A percentile compares a stretch with the other conserved stretches of the same genome.
Conservation (phyloP, 352 stramenopile genomes). For the Phytophthora niederhauseri region DNA sequence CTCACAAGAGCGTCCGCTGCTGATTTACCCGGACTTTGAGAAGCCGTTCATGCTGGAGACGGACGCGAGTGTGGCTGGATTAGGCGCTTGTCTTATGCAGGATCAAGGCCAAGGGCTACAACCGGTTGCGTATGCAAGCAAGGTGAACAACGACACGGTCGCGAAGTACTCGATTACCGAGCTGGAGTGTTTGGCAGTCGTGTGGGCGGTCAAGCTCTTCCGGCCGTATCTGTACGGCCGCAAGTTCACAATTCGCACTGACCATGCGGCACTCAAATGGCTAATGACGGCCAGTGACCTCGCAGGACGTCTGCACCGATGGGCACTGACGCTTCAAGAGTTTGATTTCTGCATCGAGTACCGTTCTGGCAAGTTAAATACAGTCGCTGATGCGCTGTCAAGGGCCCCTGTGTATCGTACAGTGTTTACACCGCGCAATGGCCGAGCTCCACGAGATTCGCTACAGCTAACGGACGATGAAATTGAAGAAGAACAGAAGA, state of each 20-base stretch:
- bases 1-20: no score
- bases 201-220: no score
- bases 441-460: neutral
- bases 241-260: no score
- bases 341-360: neutral
- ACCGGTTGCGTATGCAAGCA: conserved; percentile 1
- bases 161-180: neutral
- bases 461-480: neutral
- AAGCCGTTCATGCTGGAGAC: neutral
- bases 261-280: no score
- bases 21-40: neutral
- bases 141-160: neutral
- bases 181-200: no score
- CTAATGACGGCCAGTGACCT: neutral
- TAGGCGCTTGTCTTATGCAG: neutral
- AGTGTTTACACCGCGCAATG: neutral
- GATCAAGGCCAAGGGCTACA: neutral
- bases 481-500: neutral
- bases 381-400: neutral
- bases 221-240: no score
- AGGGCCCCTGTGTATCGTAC: neutral
- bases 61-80: neutral
- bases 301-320: neutral
- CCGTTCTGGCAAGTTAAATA: neutral
- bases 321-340: neutral